Evolutionary conservation across 345 rosid species (phyloP).

Genomic region (Fremontodendron californicum): DNA sequence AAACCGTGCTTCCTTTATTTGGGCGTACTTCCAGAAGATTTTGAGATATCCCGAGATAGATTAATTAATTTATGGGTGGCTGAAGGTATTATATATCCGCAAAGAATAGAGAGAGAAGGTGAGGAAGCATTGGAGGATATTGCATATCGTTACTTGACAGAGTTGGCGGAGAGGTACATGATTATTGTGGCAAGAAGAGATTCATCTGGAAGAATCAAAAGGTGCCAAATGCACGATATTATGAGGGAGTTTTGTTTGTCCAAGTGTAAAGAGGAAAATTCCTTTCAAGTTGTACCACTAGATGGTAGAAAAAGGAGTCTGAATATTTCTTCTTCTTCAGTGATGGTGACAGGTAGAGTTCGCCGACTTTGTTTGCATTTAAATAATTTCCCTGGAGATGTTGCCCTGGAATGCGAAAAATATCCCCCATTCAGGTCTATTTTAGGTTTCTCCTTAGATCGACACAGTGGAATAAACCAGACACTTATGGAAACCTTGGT

Average conservation of each 20-base stretch:
- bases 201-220: too few relatives aligned
- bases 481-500: background rate
- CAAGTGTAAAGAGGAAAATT: too few relatives aligned
- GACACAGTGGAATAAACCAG: background rate
- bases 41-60: background rate
- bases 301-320: too few relatives aligned
- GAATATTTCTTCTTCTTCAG: background rate
- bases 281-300: too few relatives aligned
- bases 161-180: background rate
- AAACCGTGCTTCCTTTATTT: conserved; percentile 26
- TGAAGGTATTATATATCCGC: background rate
- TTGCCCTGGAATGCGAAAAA: background rate
- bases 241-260: too few relatives aligned
- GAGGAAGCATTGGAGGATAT: background rate
- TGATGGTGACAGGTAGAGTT: background rate
- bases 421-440: background rate
- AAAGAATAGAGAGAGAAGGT: background rate
- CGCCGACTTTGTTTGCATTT: background rate
- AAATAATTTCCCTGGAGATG: background rate
- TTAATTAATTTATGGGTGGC: background rate
- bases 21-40: conserved; percentile 20
- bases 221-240: too few relatives aligned
- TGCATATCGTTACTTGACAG: background rate
- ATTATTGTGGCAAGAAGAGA: too few relatives aligned
- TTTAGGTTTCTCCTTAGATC: background rate